These are phyloP conservation scores for Tinospora cordifolia DNA, from an alignment of 164 flowering plant genomes.

Conservation along the genomic window DNA sequence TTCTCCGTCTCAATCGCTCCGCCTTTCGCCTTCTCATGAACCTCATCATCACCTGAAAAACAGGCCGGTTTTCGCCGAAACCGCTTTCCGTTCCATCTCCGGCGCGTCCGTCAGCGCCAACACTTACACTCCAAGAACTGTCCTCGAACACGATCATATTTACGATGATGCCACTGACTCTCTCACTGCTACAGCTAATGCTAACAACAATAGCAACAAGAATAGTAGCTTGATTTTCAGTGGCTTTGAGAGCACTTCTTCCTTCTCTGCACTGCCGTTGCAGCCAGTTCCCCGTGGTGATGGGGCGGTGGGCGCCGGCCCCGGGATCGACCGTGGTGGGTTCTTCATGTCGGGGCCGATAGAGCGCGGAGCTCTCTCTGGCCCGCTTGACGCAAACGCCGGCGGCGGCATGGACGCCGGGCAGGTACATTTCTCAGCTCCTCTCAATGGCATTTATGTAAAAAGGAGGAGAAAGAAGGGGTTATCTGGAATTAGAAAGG, in stretches of 20 bases:
- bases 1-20: conserved; percentile 62
- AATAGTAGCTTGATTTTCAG: conserved; percentile 7
- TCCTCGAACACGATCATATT: conserved; percentile 43
- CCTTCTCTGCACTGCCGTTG: conserved; percentile 69
- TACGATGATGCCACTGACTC: conserved; percentile 26
- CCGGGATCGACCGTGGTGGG: conserved; percentile 45
- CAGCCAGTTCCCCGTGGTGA: conserved; percentile 70
- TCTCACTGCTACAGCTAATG: no score
- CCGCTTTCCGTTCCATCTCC: conserved; percentile 72
- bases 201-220: not conserved
- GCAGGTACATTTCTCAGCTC: conserved; percentile 78
- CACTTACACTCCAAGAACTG: conserved; percentile 65
- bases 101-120: conserved; percentile 97
- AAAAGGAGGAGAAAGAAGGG: conserved; percentile 61
- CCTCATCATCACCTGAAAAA: conserved; percentile 10
- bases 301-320: conserved; percentile 42
- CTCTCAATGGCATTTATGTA: conserved; percentile 50
- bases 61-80: conserved; percentile 26
- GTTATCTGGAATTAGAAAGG: conserved; percentile 52
- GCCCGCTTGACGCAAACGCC: conserved; percentile 52
- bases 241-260: conserved; percentile 80
- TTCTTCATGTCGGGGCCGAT: conserved; percentile 94
- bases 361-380: conserved; percentile 81
- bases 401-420: conserved; percentile 19
- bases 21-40: conserved; percentile 49